These are phyloP conservation scores for Aspergillus olivimuriae DNA, from an alignment of 495 filamentous ascomycete species.

Conservation along the genomic window DNA sequence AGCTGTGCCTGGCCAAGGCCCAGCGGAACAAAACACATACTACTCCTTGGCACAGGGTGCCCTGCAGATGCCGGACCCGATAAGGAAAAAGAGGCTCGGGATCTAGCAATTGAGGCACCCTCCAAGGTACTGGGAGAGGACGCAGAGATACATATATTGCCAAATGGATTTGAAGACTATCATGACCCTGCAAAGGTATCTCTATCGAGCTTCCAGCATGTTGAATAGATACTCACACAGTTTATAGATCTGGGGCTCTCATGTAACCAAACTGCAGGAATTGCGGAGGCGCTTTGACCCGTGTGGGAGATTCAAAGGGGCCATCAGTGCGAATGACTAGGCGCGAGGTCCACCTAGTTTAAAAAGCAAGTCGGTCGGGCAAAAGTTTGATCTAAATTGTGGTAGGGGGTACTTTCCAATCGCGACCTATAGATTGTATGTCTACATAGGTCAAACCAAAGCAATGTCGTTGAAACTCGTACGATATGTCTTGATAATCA, in stretches of 20 bases:
- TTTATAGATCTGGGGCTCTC: conserved; percentile 4
- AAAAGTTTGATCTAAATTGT: too few species aligned
- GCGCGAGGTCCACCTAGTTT: too few species aligned
- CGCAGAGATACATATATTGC: background rate
- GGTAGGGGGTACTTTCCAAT: too few species aligned
- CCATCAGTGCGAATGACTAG: background rate
- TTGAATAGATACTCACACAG: background rate
- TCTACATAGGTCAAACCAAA: too few species aligned
- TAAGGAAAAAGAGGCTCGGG: conserved; percentile 3
- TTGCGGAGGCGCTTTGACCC: conserved; percentile 3
- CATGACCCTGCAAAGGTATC: conserved; percentile 6
- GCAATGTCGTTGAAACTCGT: too few species aligned
- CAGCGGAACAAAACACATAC: conserved; percentile 4
- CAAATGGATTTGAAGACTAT: conserved; percentile 8
- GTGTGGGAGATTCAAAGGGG: conserved; percentile 4
- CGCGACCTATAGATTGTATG: too few species aligned
- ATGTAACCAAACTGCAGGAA: background rate
- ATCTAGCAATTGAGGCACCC: conserved; percentile 2
- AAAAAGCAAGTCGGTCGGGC: too few species aligned
- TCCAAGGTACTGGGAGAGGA: background rate
- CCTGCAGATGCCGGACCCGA: conserved; percentile 4
- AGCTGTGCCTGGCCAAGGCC: conserved; percentile 9
- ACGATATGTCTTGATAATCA: too few species aligned
- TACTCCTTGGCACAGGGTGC: conserved; percentile 8
- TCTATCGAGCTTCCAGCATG: background rate